These are phyloP conservation scores for Onygenales sp. DNA, from an alignment of 2,329 filamentous ascomycete species.

Conservation along the genomic window DNA sequence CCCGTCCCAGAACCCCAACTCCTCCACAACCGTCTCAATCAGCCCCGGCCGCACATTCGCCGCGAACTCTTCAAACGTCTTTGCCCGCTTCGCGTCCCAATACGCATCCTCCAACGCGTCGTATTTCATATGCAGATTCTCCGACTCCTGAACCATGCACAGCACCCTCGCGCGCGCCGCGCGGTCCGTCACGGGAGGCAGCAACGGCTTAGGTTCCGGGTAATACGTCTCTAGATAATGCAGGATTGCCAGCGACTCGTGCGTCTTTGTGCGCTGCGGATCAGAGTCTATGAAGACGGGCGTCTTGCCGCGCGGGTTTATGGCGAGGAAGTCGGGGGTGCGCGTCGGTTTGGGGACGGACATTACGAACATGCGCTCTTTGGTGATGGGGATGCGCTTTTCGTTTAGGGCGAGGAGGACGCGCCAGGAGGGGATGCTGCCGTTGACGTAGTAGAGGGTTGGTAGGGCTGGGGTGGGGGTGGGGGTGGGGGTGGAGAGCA, in stretches of 20 bases:
- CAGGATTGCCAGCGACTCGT: conserved; percentile 3
- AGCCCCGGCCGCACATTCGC: not conserved
- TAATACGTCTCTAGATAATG: conserved; percentile 2
- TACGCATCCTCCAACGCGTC: conserved; percentile 3
- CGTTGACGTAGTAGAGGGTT: conserved; percentile 4
- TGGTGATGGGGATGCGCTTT: not conserved
- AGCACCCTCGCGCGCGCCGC: not conserved
- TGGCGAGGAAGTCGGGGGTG: not conserved
- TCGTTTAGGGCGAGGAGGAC: not conserved
- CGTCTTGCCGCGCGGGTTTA: conserved; percentile 3
- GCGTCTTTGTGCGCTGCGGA: not conserved
- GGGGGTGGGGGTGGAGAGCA: not conserved
- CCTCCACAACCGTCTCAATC: not conserved
- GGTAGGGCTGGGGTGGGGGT: not conserved
- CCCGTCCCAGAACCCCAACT: not conserved
- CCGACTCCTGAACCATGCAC: conserved; percentile 1
- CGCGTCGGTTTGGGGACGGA: not conserved
- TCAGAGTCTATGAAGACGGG: conserved; percentile 1
- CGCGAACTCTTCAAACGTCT: not conserved
- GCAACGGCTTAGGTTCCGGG: not conserved
- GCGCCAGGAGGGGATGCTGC: conserved; percentile 4
- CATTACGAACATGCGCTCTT: conserved; percentile 1
- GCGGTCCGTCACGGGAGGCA: not conserved
- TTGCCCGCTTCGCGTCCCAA: not conserved
- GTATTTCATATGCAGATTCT: conserved; percentile 1